Percentiles rank a stretch among this genome's conserved stretches.
Evolutionary conservation across 257 asterid genomes (phyloP).

Genomic region (Solanum bukasovii): DNA sequence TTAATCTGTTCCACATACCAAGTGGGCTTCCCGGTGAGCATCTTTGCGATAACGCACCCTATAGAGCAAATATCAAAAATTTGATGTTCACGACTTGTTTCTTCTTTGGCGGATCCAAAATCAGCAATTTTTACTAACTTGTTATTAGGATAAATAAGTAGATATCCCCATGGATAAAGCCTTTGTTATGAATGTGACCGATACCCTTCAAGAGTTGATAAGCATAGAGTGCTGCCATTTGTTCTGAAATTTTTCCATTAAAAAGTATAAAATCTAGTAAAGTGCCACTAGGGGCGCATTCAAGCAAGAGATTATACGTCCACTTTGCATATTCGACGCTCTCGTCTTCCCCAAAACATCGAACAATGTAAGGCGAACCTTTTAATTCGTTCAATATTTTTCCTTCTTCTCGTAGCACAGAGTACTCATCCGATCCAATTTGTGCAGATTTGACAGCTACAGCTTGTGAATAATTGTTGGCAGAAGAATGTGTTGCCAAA

Average conservation of each 20-base stretch:
- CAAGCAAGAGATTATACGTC: too few species aligned
- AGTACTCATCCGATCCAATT: too few species aligned
- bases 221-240: fast-evolving
- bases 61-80: not conserved
- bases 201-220: not conserved
- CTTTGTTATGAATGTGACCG: not conserved
- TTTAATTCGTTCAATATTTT: too few species aligned
- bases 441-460: too few species aligned
- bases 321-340: fast-evolving
- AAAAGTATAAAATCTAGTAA: too few species aligned
- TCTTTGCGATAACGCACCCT: not conserved
- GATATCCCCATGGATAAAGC: not conserved
- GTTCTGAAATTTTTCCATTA: fast-evolving
- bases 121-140: not conserved
- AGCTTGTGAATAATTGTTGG: too few species aligned
- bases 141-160: not conserved
- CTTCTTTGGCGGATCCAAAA: not conserved
- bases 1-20: not conserved
- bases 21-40: not conserved
- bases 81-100: fast-evolving
- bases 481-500: too few species aligned
- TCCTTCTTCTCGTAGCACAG: too few species aligned
- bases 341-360: too few species aligned
- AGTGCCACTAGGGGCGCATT: too few species aligned
- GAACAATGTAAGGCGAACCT: too few species aligned